Base-by-base conservation (phyloP, 306 rosid genomes). In the Vigna mungo region DNA sequence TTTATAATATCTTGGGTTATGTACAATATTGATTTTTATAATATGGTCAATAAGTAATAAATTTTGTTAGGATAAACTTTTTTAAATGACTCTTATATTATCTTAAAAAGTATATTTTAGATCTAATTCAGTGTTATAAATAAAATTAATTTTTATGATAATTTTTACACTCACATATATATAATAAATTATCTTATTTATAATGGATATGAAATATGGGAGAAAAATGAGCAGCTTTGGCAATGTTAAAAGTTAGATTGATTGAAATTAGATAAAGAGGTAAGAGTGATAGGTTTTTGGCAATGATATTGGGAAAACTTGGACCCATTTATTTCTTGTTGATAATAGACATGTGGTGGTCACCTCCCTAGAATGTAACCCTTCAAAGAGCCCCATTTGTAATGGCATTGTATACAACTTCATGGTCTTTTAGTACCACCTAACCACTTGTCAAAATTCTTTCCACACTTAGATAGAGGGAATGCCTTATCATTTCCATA, bases 281-380 rank as follows among this genome's bases (percentile, higher is more conserved):
- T 65, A 20, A 39, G 34, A 20, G 17, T 39, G 34, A 0, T 1
- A 62, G 18, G 30, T 64, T 64, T 9, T 64, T 9, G 30, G 52
- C 52, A 17, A 65, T 18, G 71, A 65, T 41, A 65, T 65, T 41
- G 2, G 4, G 18, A 65, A 64, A 41, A 65, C 9, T 37, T 9
- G 48, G 69, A 63, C 49, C 23, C 49, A 7, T 7, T 37, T 64
- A 18, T n/a, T 64, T 39, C 32, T 0, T 17, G 8, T 39, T 12
- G 32, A 65, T 41, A 65, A 9, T 13, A 43, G 51, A 65, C 71
- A 41, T 7, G 71, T 37, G 34, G 34, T 65, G 71, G 71, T 65
- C 34, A 39, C 71, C 49, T 65, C 41, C 52, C 10, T 41, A 17
- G n/a, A 36, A 65, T 41, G 71, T 51, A 65, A 65, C 71, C 32